phyloP scores from a whole-genome alignment of 2,329 filamentous ascomycete species.

The Myriangium duriaei region DNA sequence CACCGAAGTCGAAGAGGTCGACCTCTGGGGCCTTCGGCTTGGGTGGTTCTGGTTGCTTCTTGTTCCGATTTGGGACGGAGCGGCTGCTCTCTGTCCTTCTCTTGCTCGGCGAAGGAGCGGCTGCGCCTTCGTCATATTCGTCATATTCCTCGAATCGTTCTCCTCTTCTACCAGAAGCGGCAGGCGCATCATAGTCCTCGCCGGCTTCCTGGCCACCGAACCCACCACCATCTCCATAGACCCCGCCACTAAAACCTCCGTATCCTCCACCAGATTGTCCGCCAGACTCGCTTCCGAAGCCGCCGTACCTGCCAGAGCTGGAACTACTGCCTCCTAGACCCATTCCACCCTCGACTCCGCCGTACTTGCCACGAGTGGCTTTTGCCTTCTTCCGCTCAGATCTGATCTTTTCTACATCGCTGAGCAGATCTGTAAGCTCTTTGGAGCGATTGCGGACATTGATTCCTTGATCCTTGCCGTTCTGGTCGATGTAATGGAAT shows the following conservation, averaged over 20 bases:
- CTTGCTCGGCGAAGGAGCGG: conserved; percentile 37
- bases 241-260: conserved; percentile 57
- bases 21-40: conserved; percentile 82
- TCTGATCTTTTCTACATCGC: conserved; percentile 78
- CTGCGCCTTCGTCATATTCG: conserved; percentile 72
- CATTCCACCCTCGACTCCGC: conserved; percentile 76
- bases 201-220: conserved; percentile 62
- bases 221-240: conserved; percentile 92
- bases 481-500: conserved; percentile 91
- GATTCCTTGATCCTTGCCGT: conserved; percentile 96
- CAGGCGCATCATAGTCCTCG: conserved; percentile 50
- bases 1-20: conserved; percentile 80
- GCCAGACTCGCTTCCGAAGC: conserved; percentile 69
- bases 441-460: conserved; percentile 96
- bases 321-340: conserved; percentile 44
- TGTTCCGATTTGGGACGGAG: conserved; percentile 26
- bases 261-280: conserved; percentile 29
- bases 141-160: conserved; percentile 95
- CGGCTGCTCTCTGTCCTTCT: conserved; percentile 34
- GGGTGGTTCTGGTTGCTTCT: conserved; percentile 54
- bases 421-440: conserved; percentile 83
- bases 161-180: conserved; percentile 46
- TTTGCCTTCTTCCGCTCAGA: conserved; percentile 74
- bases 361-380: conserved; percentile 84
- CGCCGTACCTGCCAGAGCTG: conserved; percentile 58